These are phyloP conservation scores for Dendrostoma leiphaemia DNA, from an alignment of 2,329 filamentous ascomycete species.

Conservation along the genomic window DNA sequence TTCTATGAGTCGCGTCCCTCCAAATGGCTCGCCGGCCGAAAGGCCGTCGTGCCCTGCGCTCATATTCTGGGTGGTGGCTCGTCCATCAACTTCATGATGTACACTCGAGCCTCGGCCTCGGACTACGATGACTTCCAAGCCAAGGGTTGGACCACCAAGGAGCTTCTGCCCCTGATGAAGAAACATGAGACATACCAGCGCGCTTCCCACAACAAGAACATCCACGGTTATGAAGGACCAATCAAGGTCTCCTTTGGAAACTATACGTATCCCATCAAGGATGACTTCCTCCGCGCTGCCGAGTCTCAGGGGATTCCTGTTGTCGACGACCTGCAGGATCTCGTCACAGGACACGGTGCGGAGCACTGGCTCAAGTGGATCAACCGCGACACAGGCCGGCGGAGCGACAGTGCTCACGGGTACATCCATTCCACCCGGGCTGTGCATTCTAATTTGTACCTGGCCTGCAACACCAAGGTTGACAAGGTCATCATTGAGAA, in stretches of 20 bases:
- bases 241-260: constrained; percentile 83
- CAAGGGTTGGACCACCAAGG: constrained; percentile 76
- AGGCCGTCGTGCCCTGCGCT: constrained; percentile 72
- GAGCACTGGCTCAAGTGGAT: constrained; percentile 89
- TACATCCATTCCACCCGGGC: constrained; percentile 76
- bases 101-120: constrained; percentile 68
- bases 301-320: constrained; percentile 73
- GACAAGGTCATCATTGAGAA: constrained; percentile 75
- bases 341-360: constrained; percentile 66
- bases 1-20: constrained; percentile 79
- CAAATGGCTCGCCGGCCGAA: constrained; percentile 67
- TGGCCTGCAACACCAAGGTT: constrained; percentile 74
- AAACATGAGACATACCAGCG: constrained; percentile 79
- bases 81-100: constrained; percentile 81
- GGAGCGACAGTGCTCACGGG: constrained; percentile 73
- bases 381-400: constrained; percentile 69
- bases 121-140: constrained; percentile 79
- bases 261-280: constrained; percentile 78
- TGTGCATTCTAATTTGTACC: constrained; percentile 67
- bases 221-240: constrained; percentile 76
- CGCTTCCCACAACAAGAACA: constrained; percentile 60
- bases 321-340: constrained; percentile 74
- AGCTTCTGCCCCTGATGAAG: constrained; percentile 73
- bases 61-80: constrained; percentile 71
- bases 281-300: constrained; percentile 72